A percentile compares a stretch with the other conserved stretches of the same genome.
Conservation (phyloP, 1,284 basidiomycete species). For the Hemileia vastatrix region DNA sequence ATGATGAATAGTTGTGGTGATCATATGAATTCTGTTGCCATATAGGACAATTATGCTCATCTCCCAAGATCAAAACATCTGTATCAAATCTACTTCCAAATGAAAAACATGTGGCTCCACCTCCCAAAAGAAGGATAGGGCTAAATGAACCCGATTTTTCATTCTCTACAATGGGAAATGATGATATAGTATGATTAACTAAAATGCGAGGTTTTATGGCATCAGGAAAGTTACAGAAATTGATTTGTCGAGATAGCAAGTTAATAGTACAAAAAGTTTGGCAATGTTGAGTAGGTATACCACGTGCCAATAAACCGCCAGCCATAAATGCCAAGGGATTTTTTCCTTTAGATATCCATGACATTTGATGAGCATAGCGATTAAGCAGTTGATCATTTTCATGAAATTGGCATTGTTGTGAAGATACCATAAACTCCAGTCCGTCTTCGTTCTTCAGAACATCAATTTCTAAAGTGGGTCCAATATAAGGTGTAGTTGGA, state of each 20-base stretch:
- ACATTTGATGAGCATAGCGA: constrained; percentile 17
- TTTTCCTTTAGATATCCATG: no score
- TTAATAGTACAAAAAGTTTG: no score
- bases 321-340: constrained; percentile 4
- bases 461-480: constrained; percentile 12
- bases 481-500: neutral
- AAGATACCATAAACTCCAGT: neutral
- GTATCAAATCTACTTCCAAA: constrained; percentile 20
- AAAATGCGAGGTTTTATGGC: constrained; percentile 5
- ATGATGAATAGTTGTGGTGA: no score
- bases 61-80: constrained; percentile 1
- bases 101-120: constrained; percentile 19
- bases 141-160: neutral
- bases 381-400: neutral
- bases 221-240: no score
- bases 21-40: no score
- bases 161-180: neutral
- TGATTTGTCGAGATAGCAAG: no score
- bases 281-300: constrained; percentile 6
- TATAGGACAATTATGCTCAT: neutral
- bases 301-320: constrained; percentile 16
- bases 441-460: neutral
- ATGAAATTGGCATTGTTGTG: neutral
- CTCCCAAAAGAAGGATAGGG: constrained; percentile 8
- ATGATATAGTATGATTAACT: constrained; percentile 9